Evolutionary conservation across 1,284 basidiomycete species (phyloP).

Genomic region (Microbotryum saponariae): DNA sequence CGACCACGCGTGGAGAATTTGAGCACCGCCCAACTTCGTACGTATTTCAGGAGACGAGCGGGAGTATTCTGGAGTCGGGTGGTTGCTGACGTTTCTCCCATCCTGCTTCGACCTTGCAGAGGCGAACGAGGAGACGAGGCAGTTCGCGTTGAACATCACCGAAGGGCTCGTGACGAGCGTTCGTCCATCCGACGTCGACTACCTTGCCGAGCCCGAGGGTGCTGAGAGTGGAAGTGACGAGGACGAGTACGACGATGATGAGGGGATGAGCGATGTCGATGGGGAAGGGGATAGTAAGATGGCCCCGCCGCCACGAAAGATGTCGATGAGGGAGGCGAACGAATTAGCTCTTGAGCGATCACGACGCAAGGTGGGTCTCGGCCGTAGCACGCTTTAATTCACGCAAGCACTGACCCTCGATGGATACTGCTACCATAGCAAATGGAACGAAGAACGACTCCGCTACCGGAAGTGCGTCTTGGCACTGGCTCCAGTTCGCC

Average conservation of each 20-base stretch:
- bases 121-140: constrained; percentile 23
- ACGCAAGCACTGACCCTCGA: neutral
- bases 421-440: no score
- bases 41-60: neutral
- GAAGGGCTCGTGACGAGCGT: neutral
- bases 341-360: neutral
- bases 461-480: neutral
- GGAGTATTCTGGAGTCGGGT: accelerated
- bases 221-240: neutral
- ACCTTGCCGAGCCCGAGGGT: constrained; percentile 3
- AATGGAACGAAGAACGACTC: neutral
- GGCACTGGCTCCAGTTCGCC: constrained; percentile 5
- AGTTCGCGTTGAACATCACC: constrained; percentile 14
- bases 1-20: constrained; percentile 1
- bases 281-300: neutral
- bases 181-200: constrained; percentile 1
- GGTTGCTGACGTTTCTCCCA: neutral
- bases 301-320: neutral
- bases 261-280: neutral
- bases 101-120: neutral
- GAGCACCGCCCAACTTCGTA: constrained; percentile 18
- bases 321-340: neutral
- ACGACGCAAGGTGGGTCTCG: constrained; percentile 1
- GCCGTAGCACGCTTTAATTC: neutral
- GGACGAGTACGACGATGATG: constrained; percentile 6